Evolutionary conservation across 352 stramenopile species (phyloP).

Genomic region (Globisporangium radiosum): DNA sequence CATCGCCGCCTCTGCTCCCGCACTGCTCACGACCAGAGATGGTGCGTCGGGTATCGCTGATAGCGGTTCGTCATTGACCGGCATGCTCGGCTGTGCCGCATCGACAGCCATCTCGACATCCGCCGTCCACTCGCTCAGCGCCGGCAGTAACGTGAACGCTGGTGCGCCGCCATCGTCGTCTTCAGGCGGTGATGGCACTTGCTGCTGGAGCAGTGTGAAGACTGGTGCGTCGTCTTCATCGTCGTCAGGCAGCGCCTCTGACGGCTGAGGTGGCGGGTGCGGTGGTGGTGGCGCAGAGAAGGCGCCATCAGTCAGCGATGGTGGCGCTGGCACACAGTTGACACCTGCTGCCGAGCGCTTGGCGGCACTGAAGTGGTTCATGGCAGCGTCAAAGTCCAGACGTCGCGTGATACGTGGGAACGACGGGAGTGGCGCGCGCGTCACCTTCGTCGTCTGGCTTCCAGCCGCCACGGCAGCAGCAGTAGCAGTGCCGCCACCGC

Average conservation of each 20-base stretch:
- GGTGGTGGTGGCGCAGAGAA: neutral
- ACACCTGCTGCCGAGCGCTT: neutral
- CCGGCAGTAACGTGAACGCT: no score
- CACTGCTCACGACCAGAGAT: no score
- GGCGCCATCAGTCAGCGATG: neutral
- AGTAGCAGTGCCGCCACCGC: neutral
- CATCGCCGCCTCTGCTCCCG: no score
- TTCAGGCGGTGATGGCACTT: no score
- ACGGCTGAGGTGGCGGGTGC: neutral
- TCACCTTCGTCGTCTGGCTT: slow-evolving; percentile 10
- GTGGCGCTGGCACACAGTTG: slow-evolving; percentile 27
- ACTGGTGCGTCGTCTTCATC: slow-evolving; percentile 7
- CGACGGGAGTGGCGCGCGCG: slow-evolving; percentile 11
- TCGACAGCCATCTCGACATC: no score
- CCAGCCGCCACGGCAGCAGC: neutral
- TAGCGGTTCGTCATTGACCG: no score
- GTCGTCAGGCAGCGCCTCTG: neutral
- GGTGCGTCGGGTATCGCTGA: no score
- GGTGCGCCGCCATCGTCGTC: no score
- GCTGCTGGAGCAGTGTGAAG: slow-evolving; percentile 7
- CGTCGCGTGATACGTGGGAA: slow-evolving; percentile 33
- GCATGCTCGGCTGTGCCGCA: no score
- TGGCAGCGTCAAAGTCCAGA: slow-evolving; percentile 33
- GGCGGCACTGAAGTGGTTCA: no score
- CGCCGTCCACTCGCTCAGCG: no score